phyloP scores from a whole-genome alignment of 495 filamentous ascomycete species.

The Penicillium paxilli region DNA sequence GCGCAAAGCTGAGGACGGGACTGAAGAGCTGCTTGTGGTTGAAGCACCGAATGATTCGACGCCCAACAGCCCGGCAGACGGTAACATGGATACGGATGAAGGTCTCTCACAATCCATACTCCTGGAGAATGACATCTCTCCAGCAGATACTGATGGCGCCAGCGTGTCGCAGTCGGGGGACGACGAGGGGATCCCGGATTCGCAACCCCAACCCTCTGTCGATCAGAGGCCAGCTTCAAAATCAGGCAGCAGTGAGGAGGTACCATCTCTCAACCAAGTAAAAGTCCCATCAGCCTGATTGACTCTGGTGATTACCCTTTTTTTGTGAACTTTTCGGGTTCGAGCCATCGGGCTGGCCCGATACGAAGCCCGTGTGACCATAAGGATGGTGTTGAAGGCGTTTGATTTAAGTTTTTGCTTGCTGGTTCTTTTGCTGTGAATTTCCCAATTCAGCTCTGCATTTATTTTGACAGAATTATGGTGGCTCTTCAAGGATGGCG shows the following conservation, averaged over 20 bases:
- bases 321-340: not conserved
- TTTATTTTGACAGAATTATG: not conserved
- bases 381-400: not conserved
- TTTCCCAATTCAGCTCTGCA: not conserved
- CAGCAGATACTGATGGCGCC: slow-evolving; percentile 1
- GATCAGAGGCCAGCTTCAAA: slow-evolving; percentile 10
- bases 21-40: slow-evolving; percentile 51
- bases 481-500: not conserved
- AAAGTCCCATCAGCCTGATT: slow-evolving; percentile 9
- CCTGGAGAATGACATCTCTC: slow-evolving; percentile 9
- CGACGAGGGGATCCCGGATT: slow-evolving; percentile 4
- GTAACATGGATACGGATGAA: slow-evolving; percentile 24
- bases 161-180: not conserved
- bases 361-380: not conserved
- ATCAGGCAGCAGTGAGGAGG: slow-evolving; percentile 1
- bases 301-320: not conserved
- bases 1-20: slow-evolving; percentile 7
- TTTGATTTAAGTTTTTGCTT: not conserved
- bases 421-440: not conserved
- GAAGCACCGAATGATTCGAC: slow-evolving; percentile 52
- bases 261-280: slow-evolving; percentile 1
- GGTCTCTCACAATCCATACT: not conserved
- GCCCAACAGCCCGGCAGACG: slow-evolving; percentile 46
- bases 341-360: not conserved
- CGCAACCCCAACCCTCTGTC: not conserved